Evolutionary conservation across 2,329 filamentous ascomycete species (phyloP), one percentile per base, ranked within the genome.

Genomic region (Cladophialophora exuberans): DNA sequence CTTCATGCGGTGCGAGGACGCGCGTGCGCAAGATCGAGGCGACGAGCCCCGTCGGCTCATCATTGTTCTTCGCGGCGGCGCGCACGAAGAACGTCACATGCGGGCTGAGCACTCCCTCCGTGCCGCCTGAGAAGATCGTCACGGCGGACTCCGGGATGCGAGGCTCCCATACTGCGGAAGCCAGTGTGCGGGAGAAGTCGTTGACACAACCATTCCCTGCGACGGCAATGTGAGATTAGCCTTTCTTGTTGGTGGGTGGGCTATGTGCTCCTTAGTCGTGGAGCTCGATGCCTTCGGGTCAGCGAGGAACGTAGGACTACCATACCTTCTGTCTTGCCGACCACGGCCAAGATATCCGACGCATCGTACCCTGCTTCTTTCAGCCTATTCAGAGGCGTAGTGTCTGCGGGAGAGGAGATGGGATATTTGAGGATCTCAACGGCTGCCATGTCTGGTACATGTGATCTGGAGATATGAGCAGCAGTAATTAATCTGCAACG

Each of bases 181-280:
- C 65, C 6, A 70, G 62, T 5, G 67, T 69, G 2, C 67, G 64
- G 7, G 66, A 69, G 57, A 70, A 70, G 54, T 70, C 69, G 54
- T 71, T 70, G 13, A 69, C 66, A 54, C 68, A 71, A 39, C 68
- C 67, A 54, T 71, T 69, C n/a, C 67, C 66, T 69, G 20, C 2
- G 31, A 44, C 6, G 28, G 30, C 30, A 33, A 20, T 53, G 6
- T 23, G 18, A 17, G 2, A 18, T 49, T 2, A 38, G 52, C 6
- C 36, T 62, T 3, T 28, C 59, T 54, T 33, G 35, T 36, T n/a
- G n/a, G n/a, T n/a, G n/a, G n/a, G n/a, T n/a, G n/a, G n/a, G n/a
- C 20, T 38, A 9, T 18, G n/a, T 17, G 3, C n/a, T 13, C 18
- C 9, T 11, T 39, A 2, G 17, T 39, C 35, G 35, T 15, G 35